Base-by-base conservation (phyloP, 176 grass and related monocot species). In the Eleusine coracana region DNA sequence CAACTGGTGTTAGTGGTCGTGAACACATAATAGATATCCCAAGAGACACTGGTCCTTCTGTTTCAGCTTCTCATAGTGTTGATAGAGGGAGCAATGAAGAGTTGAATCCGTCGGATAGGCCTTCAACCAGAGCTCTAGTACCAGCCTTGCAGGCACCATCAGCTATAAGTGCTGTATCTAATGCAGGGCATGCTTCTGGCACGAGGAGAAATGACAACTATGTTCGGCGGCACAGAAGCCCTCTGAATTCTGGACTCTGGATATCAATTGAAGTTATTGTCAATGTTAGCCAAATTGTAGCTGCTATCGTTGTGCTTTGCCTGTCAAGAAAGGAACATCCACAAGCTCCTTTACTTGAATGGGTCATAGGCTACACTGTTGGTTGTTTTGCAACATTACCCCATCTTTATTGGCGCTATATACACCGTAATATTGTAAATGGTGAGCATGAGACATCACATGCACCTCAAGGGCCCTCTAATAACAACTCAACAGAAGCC, bases 161-260 rank as follows among this genome's bases (percentile, higher is more conserved):
- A 82, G 66, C 79, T 66, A 65, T 88, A 28, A 80, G 76, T 44
- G 39, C 67, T 60, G 75, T 64, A 77, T 74, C 92, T 86, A 85
- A 80, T 78, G 76, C 89, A 60, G 83, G 85, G 20, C 87, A 80
- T 39, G 44, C 74, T 80, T 89, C 89, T 74, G 80, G 86, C 36
- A 77, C 69, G n/a, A 89, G 89, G 86, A 85, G 87, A 86, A 84
- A 72, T 66, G 89, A 89, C 68, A 92, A 56, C 74, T 86, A 90
- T 86, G 85, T 63, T 63, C 87, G 87, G 8, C 77, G 78, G 73
- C 92, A 78, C 29, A 90, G 96, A 80, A 99, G 89, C 87, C 93
- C 90, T 74, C 84, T 96, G 80, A 96, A 96, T 84, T 99, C 96
- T 91, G 96, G 96, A 74, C 78, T 99, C 38, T 99, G 96, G 96